Percentiles rank a stretch among this genome's conserved stretches.
These are phyloP conservation scores for Raffaelea ambrosiae DNA, from an alignment of 2,329 filamentous ascomycete genomes.

Conservation along the genomic window DNA sequence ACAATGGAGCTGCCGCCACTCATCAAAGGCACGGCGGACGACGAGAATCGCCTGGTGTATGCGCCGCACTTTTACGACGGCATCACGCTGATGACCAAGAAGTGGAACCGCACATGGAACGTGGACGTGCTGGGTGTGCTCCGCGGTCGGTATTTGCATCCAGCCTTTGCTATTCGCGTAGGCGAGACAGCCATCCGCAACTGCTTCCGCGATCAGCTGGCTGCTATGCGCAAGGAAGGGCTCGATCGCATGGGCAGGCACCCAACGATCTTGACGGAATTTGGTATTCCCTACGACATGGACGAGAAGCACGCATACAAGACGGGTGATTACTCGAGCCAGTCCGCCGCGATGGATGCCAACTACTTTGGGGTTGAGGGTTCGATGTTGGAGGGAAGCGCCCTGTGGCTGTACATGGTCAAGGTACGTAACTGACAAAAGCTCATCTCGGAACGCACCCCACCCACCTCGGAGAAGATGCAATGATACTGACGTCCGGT, in stretches of 20 bases:
- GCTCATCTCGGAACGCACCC: no score
- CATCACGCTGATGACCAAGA: slow-evolving; percentile 93
- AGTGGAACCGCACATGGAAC: slow-evolving; percentile 97
- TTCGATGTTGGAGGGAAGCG: slow-evolving; percentile 73
- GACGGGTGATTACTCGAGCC: slow-evolving; percentile 89
- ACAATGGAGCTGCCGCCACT: slow-evolving; percentile 84
- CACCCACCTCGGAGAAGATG: no score
- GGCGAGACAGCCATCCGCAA: slow-evolving; percentile 93
- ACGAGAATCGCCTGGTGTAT: slow-evolving; percentile 85
- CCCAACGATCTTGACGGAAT: slow-evolving; percentile 86
- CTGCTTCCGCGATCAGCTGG: slow-evolving; percentile 81
- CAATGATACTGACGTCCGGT: background rate
- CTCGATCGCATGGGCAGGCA: slow-evolving; percentile 81
- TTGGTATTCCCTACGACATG: slow-evolving; percentile 98
- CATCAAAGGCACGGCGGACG: slow-evolving; percentile 80
- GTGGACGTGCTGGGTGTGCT: slow-evolving; percentile 91
- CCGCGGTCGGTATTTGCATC: slow-evolving; percentile 78
- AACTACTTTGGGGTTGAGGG: slow-evolving; percentile 92
- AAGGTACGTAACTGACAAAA: slow-evolving; percentile 51
- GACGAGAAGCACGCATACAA: slow-evolving; percentile 93
- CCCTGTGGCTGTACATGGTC: slow-evolving; percentile 78
- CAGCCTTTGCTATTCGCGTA: slow-evolving; percentile 85
- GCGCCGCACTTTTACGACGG: slow-evolving; percentile 96
- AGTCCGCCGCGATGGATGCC: slow-evolving; percentile 86
- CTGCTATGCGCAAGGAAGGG: slow-evolving; percentile 75